These are phyloP conservation scores for Pseudocercospora ulei DNA, from an alignment of 2,329 filamentous ascomycete species.

Conservation along the genomic window DNA sequence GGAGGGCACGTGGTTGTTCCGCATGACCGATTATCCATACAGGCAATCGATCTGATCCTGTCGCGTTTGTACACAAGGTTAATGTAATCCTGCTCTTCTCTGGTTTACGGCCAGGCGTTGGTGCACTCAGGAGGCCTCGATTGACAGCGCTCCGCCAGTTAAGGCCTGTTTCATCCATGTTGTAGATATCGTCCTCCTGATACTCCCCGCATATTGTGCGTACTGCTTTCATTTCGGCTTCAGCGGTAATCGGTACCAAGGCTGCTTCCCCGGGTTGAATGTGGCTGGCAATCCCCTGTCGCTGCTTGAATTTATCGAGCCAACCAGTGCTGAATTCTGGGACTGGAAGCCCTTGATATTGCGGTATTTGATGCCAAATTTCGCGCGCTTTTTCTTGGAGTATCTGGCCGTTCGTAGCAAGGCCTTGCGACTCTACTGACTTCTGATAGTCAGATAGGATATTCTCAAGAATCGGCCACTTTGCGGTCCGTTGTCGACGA, in stretches of 20 bases:
- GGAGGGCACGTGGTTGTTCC: slow-evolving; percentile 6
- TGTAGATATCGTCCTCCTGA: slow-evolving; percentile 5
- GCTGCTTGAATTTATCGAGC: slow-evolving; percentile 10
- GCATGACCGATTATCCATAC: slow-evolving; percentile 12
- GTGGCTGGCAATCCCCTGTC: slow-evolving; percentile 3
- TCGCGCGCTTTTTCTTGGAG: not conserved
- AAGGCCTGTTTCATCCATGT: slow-evolving; percentile 11
- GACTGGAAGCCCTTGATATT: slow-evolving; percentile 8
- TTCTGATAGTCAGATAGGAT: not conserved
- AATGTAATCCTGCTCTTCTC: slow-evolving; percentile 2
- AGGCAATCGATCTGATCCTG: slow-evolving; percentile 10
- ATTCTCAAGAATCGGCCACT: slow-evolving; percentile 1
- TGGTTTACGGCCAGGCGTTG: not conserved
- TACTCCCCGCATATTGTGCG: slow-evolving; percentile 4
- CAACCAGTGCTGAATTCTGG: slow-evolving; percentile 13
- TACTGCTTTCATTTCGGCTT: slow-evolving; percentile 3
- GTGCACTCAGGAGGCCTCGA: slow-evolving; percentile 3
- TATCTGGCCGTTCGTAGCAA: not conserved
- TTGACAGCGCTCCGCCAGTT: slow-evolving; percentile 4
- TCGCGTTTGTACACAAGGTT: slow-evolving; percentile 10
- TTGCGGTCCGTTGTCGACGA: not conserved
- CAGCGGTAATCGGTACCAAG: not conserved
- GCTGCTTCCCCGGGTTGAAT: not conserved
- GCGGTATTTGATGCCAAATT: not conserved
- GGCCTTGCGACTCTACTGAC: not conserved